phyloP scores from a whole-genome alignment of 202 grass and related monocot genomes.

The Setaria viridis region DNA sequence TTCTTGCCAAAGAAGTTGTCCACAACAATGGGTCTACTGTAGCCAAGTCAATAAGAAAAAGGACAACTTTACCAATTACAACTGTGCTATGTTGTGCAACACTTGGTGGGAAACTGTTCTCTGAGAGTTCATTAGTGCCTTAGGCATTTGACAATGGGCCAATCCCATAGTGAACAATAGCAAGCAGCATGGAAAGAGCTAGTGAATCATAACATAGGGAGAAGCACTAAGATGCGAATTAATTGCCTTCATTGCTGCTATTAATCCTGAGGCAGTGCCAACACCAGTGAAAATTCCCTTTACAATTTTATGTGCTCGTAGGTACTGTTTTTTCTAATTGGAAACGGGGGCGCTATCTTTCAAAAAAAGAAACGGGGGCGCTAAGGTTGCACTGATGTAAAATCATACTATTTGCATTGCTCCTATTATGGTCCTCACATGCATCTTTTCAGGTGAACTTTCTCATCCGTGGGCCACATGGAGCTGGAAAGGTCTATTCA shows the following conservation, averaged over 20 bases:
- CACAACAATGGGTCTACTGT: not conserved
- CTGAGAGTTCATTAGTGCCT: constrained; percentile 38
- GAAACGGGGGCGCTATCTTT: not conserved
- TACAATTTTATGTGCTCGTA: constrained; percentile 5
- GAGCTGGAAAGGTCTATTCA: constrained; percentile 81
- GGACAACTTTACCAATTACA: constrained; percentile 4
- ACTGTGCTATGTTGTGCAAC: not conserved
- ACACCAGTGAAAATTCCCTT: not conserved
- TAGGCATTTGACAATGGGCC: constrained; percentile 27
- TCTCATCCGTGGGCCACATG: constrained; percentile 83
- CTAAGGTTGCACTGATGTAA: constrained; percentile 24
- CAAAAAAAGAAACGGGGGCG: not conserved
- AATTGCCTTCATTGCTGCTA: not conserved
- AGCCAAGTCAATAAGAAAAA: not conserved
- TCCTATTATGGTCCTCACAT: constrained; percentile 11
- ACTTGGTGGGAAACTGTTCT: not conserved
- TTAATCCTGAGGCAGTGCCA: not conserved
- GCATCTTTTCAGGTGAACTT: constrained; percentile 77
- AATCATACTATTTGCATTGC: constrained; percentile 12
- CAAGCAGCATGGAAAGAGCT: constrained; percentile 3
- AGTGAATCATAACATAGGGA: constrained; percentile 4
- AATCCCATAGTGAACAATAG: constrained; percentile 1
- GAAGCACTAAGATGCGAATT: not conserved
- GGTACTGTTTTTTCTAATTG: constrained; percentile 9
- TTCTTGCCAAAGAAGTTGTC: no score